phyloP scores from a whole-genome alignment of 768 basidiomycete species.

The Arthromyces matolae region DNA sequence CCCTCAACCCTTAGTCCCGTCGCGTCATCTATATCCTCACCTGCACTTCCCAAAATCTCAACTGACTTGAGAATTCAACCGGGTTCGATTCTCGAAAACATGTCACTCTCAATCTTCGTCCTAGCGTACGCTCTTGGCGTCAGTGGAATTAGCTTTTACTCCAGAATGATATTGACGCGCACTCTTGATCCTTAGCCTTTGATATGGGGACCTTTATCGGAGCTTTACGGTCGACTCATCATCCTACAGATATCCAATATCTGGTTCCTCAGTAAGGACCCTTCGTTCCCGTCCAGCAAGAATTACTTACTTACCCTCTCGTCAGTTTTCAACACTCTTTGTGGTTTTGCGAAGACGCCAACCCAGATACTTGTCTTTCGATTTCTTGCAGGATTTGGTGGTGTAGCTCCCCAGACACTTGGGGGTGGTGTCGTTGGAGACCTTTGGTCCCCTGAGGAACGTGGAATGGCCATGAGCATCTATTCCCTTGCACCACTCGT shows the following conservation, averaged over 20 bases:
- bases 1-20: constrained; percentile 22
- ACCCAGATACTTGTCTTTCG: constrained; percentile 56
- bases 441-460: constrained; percentile 48
- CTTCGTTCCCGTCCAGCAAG: constrained; percentile 12
- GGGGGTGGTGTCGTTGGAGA: constrained; percentile 57
- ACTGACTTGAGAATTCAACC: constrained; percentile 23
- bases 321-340: constrained; percentile 45
- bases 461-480: constrained; percentile 49
- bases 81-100: constrained; percentile 33
- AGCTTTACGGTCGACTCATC: constrained; percentile 37
- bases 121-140: constrained; percentile 36
- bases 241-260: constrained; percentile 57
- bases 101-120: constrained; percentile 41
- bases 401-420: constrained; percentile 57
- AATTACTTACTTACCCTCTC: not conserved
- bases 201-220: constrained; percentile 36
- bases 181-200: constrained; percentile 26
- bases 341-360: constrained; percentile 48
- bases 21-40: constrained; percentile 30
- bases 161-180: no score
- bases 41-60: constrained; percentile 25
- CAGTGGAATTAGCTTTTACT: constrained; percentile 14
- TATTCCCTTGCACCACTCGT: constrained; percentile 55
- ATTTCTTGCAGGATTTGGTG: constrained; percentile 62
- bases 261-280: constrained; percentile 51